Percentiles rank a stretch among this genome's conserved stretches.
phyloP scores from a whole-genome alignment of 768 basidiomycete species.

The Boletus rex-veris region DNA sequence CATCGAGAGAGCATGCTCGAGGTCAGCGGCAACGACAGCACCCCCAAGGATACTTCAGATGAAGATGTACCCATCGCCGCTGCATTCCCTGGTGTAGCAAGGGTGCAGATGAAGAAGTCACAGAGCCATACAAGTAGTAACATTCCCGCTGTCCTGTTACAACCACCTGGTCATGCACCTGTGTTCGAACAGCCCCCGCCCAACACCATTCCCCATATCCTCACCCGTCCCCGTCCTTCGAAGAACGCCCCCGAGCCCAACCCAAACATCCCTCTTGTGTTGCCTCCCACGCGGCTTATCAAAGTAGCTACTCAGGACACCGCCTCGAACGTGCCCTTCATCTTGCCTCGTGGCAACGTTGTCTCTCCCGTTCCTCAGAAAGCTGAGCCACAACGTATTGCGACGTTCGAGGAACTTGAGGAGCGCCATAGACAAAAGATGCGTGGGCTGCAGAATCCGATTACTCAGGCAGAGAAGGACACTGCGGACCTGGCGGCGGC shows the following conservation, averaged over 20 bases:
- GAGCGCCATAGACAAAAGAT: constrained; percentile 86
- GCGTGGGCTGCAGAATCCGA: constrained; percentile 74
- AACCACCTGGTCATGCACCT: constrained; percentile 31
- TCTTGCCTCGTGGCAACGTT: constrained; percentile 44
- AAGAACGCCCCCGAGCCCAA: constrained; percentile 22
- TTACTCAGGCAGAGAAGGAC: constrained; percentile 78
- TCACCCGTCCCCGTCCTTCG: constrained; percentile 19
- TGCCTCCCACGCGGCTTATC: constrained; percentile 29
- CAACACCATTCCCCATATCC: constrained; percentile 20
- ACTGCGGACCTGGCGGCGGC: constrained; percentile 74
- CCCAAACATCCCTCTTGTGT: constrained; percentile 29
- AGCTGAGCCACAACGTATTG: constrained; percentile 50
- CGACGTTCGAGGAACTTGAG: constrained; percentile 84
- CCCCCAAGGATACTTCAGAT: constrained; percentile 34
- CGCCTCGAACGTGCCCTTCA: constrained; percentile 39
- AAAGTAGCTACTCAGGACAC: constrained; percentile 34
- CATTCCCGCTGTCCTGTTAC: constrained; percentile 28
- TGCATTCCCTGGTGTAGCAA: constrained; percentile 11
- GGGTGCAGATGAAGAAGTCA: constrained; percentile 18
- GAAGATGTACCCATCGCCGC: constrained; percentile 34
- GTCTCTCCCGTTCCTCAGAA: constrained; percentile 45
- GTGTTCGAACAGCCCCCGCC: constrained; percentile 21
- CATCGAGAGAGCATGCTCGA: constrained; percentile 68
- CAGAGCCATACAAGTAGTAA: constrained; percentile 17
- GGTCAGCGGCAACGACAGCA: constrained; percentile 30